Percentiles rank a stretch among this genome's conserved stretches.
Conservation (phyloP, 2,329 filamentous ascomycete species). For the Fusarium secorum region DNA sequence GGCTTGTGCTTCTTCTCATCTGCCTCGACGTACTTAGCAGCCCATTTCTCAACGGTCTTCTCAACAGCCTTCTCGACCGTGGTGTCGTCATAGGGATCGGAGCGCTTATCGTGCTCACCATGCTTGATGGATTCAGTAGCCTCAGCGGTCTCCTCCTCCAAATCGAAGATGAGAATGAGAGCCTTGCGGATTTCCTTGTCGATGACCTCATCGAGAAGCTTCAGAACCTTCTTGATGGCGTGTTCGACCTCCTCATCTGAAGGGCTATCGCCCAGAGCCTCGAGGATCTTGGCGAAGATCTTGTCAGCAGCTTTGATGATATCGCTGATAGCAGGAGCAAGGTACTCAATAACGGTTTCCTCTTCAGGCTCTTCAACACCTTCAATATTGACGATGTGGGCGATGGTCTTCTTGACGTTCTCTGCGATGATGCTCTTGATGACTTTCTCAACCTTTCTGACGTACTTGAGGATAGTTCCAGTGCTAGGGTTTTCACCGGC, state of each 20-base stretch:
- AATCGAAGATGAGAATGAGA: conserved; percentile 8
- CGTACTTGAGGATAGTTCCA: not conserved
- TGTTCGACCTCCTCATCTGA: not conserved
- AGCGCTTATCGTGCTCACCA: conserved; percentile 12
- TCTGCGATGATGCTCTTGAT: conserved; percentile 4
- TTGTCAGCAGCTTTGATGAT: not conserved
- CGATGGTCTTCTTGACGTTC: conserved; percentile 5
- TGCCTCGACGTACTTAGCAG: conserved; percentile 10
- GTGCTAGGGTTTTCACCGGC: not conserved
- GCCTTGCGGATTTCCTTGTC: conserved; percentile 15
- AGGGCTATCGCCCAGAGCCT: conserved; percentile 6
- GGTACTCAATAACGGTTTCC: not conserved
- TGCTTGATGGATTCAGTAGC: not conserved
- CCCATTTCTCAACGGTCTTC: conserved; percentile 4
- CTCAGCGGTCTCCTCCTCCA: not conserved
- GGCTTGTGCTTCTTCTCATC: not conserved
- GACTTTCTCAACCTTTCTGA: conserved; percentile 8
- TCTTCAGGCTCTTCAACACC: not conserved
- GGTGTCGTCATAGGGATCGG: conserved; percentile 6
- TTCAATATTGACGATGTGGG: not conserved
- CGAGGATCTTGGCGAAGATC: conserved; percentile 1
- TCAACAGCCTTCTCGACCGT: conserved; percentile 25
- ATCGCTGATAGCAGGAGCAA: not conserved
- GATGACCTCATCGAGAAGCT: conserved; percentile 11
- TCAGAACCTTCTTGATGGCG: not conserved